Base-by-base conservation (phyloP, 73 alveolate species). In the Symbiodinium natans region DNA sequence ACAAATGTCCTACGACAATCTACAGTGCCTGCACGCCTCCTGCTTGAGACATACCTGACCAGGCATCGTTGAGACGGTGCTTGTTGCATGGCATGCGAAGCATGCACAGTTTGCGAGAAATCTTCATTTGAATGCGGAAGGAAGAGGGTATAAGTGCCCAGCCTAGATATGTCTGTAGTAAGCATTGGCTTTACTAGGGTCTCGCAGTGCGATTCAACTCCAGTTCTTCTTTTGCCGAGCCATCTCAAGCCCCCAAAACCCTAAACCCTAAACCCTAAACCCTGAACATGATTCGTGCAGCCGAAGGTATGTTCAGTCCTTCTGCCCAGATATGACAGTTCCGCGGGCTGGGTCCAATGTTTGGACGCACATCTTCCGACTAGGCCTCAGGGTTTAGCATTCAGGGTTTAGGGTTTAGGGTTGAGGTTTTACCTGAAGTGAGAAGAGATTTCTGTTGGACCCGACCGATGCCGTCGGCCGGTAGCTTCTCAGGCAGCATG, bases 111-210 rank as follows among this genome's bases (percentile, higher is more conserved):
- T 63, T 23, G 36, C 19, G 27, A 63, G 80, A 31, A 63, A 27
- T 63, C 80, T 63, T 63, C 80, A 63, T 63, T 63, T 63, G 80
- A 63, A 63, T 29, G 80, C 19, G 80, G 80, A 63, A 63, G 80
- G 80, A 29, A 0, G 1, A 52, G 68, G 68, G 68, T 52, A 10
- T 52, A 21, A 11, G 63, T 17, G 63, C 19, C 19, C 19, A 48
- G 15, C 2, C n/a, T n/a, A n/a, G n/a, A n/a, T n/a, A n/a, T n/a
- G n/a, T n/a, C n/a, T n/a, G 68, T 7, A 17, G 5, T 52, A 3
- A 27, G 68, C 1, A 4, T 46, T 52, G 68, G 68, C 27, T 17
- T 5, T 48, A 25, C 10, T 17, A 25, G 63, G 13, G 27, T 1
- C 63, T 5, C 19, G 63, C 63, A 1, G 13, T 0, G 68, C 21